Base-by-base conservation (phyloP, 2,329 filamentous ascomycete species). In the Alternaria sp. region DNA sequence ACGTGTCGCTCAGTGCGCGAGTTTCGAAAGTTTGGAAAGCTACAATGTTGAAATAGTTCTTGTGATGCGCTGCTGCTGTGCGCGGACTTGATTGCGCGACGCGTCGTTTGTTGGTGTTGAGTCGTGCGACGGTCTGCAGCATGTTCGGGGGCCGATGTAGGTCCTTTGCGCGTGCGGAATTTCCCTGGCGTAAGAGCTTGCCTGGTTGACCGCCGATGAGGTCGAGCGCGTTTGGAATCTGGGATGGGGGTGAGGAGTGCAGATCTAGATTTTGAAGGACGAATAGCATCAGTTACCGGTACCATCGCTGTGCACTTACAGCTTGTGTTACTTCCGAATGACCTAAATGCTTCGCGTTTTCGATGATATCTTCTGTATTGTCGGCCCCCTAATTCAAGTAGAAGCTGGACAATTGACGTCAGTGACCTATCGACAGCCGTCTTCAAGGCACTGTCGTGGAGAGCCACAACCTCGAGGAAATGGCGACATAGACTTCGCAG, bases 131-230 rank as follows among this genome's bases (percentile, higher is more conserved):
- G 37, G 5, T 40, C 21, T 40, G 11, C 10, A 13, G 31, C 10
- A 13, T 21, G 44, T 26, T 48, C 44, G 44, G 44, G 23, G 31
- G 13, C 44, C 44, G 44, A 48, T 48, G 44, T 48, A 34, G 44
- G 44, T 48, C 44, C 44, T 48, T 48, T 36, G 13, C 5, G 29
- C 29, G 23, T 24, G 23, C 44, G 44, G 44, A 48, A 48, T 14
- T 48, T 48, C 23, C 44, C 44, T 44, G 14, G 17, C 17, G 17
- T 17, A 17, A 17, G 17, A 17, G 29, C 44, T 48, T 48, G 44
- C 23, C 33, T 21, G 44, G 44, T 34, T 48, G 31, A 36, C 33
- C n/a, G 31, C 44, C 44, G 44, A 14, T 4, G 21, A 23, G 29
- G 17, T 31, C 28, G 44, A 31, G 28, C 28, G 3, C 6, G 44